Evolutionary conservation across 176 grass and related monocot genomes (phyloP).

Genomic region (Juncus inflexus): DNA sequence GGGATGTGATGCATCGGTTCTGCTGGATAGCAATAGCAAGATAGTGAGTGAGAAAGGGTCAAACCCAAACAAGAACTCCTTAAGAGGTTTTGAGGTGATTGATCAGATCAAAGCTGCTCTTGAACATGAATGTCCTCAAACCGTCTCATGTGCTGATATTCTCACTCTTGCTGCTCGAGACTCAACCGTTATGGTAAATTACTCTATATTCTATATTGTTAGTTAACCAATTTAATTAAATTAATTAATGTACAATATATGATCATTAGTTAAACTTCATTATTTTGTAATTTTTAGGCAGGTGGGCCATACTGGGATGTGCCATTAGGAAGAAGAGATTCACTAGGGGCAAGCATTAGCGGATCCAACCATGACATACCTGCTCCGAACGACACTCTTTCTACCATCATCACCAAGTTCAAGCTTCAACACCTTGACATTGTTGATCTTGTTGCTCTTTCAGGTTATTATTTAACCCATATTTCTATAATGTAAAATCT

Average conservation of each 20-base stretch:
- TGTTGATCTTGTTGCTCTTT: conserved; percentile 35
- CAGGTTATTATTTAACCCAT: conserved; percentile 9
- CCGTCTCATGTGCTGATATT: conserved; percentile 75
- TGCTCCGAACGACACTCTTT: conserved; percentile 35
- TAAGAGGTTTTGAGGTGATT: conserved; percentile 65
- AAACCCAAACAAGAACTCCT: conserved; percentile 56
- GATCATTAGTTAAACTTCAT: background rate
- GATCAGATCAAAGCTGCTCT: conserved; percentile 68
- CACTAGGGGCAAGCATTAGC: conserved; percentile 35
- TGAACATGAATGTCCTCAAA: conserved; percentile 51
- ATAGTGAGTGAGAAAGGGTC: conserved; percentile 85
- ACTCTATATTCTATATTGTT: background rate
- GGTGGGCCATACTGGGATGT: conserved; percentile 34
- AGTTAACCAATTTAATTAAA: too few species aligned
- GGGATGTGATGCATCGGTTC: conserved; percentile 78
- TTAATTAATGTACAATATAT: conserved; percentile 4
- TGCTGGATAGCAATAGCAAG: conserved; percentile 63
- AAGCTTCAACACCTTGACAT: conserved; percentile 35
- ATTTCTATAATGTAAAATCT: background rate
- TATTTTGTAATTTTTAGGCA: conserved; percentile 9
- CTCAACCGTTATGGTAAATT: conserved; percentile 40
- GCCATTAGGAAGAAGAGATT: conserved; percentile 35
- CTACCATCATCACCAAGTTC: conserved; percentile 44
- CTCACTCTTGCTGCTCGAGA: conserved; percentile 57
- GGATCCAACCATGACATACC: conserved; percentile 39